Evolutionary conservation across 2,329 filamentous ascomycete species (phyloP).

Genomic region (Sclerotinia nivalis): DNA sequence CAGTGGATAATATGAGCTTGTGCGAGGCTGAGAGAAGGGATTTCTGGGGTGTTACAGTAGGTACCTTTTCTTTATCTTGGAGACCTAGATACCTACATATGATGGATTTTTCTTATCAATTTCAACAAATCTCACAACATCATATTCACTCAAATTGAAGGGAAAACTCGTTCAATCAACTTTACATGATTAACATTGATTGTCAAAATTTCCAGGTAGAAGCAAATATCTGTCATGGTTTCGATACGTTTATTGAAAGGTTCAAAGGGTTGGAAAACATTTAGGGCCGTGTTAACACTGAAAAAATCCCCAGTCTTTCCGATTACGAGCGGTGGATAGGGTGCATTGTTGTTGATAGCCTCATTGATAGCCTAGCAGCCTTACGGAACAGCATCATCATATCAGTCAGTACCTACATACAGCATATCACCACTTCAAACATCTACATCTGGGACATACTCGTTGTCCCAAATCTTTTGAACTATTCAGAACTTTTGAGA

Average conservation of each 20-base stretch:
- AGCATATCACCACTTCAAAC: background rate
- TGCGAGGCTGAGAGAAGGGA: conserved; percentile 23
- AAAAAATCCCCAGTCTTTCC: background rate
- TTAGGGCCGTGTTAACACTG: background rate
- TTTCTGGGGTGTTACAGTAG: conserved; percentile 11
- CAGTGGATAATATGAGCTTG: conserved; percentile 13
- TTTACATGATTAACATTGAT: background rate
- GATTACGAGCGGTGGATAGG: background rate
- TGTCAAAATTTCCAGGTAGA: too few species aligned
- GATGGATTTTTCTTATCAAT: background rate
- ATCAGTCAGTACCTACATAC: background rate
- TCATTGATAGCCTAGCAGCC: conserved; percentile 4
- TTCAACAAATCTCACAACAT: background rate
- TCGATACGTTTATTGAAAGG: background rate
- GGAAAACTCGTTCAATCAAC: background rate
- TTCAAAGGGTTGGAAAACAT: background rate
- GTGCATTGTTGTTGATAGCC: background rate
- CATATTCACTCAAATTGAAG: background rate
- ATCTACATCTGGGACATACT: background rate
- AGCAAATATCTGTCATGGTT: background rate
- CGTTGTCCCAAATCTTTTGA: background rate
- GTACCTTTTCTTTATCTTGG: background rate
- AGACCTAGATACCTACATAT: too few species aligned
- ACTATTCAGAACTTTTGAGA: background rate
- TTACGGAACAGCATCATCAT: background rate